These are phyloP conservation scores for Diplodia intermedia DNA, from an alignment of 2,329 filamentous ascomycete species.

Conservation along the genomic window DNA sequence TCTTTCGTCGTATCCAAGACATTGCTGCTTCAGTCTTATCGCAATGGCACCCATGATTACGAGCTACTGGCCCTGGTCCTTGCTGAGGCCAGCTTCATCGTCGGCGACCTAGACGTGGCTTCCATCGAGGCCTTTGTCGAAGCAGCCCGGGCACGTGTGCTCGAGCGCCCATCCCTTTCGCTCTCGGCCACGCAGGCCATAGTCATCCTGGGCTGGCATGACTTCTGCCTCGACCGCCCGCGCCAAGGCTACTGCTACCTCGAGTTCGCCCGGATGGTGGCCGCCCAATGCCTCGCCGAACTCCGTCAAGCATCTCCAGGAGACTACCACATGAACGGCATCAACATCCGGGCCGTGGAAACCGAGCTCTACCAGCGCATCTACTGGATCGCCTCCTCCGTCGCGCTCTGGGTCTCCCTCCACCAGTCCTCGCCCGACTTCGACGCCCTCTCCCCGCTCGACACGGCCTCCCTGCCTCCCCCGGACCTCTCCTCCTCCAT, in stretches of 20 bases:
- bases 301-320: constrained; percentile 40
- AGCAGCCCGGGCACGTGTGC: constrained; percentile 45
- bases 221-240: constrained; percentile 42
- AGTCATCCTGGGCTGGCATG: constrained; percentile 50
- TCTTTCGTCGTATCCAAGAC: constrained; percentile 54
- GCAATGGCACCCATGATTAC: constrained; percentile 51
- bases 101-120: constrained; percentile 35
- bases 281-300: constrained; percentile 46
- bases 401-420: constrained; percentile 51
- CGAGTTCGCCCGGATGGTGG: constrained; percentile 5
- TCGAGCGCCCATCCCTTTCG: constrained; percentile 35
- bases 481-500: constrained; percentile 36
- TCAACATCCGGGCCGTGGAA: constrained; percentile 52
- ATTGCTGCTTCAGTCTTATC: constrained; percentile 48
- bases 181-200: constrained; percentile 43
- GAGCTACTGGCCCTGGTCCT: constrained; percentile 51
- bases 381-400: constrained; percentile 51
- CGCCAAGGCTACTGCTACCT: constrained; percentile 12
- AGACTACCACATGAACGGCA: constrained; percentile 51
- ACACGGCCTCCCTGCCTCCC: constrained; percentile 35
- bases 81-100: constrained; percentile 49
- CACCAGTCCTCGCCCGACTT: constrained; percentile 44
- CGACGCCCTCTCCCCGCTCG: constrained; percentile 34
- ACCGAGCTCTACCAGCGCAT: constrained; percentile 51
- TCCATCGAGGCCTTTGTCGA: constrained; percentile 45